Percentiles rank a stretch among this genome's conserved stretches.
phyloP scores from a whole-genome alignment of 1,284 basidiomycete genomes.

The Fomes fomentarius region DNA sequence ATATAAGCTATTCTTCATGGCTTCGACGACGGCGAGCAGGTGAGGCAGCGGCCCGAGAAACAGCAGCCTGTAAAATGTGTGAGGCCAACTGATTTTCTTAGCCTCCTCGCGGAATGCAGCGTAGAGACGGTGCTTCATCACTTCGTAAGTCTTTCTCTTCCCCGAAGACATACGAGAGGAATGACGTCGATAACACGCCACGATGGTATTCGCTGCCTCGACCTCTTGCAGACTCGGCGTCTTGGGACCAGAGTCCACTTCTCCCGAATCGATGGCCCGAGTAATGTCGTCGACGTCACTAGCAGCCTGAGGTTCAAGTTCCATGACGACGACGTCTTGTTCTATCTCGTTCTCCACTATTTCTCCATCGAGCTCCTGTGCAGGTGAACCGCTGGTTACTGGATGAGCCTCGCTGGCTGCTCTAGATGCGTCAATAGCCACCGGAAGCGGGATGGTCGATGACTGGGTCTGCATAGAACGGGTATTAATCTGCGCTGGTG shows the following conservation, averaged over 20 bases:
- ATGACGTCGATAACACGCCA: constrained; percentile 34
- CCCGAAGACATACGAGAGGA: constrained; percentile 17
- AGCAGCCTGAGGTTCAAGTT: too few species aligned
- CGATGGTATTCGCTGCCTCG: constrained; percentile 34
- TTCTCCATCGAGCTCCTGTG: neutral
- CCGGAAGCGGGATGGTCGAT: too few species aligned
- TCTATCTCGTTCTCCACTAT: constrained; percentile 8
- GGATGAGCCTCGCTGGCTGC: too few species aligned
- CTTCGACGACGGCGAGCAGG: constrained; percentile 48
- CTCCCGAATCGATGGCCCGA: constrained; percentile 28
- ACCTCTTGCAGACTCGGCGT: constrained; percentile 35
- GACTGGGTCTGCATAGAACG: too few species aligned
- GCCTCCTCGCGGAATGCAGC: constrained; percentile 36
- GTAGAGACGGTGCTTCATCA: constrained; percentile 14
- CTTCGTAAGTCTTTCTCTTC: constrained; percentile 2
- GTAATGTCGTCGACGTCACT: constrained; percentile 23
- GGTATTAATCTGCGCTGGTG: too few species aligned
- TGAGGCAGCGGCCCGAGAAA: constrained; percentile 56
- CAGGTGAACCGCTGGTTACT: too few species aligned
- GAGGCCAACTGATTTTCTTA: constrained; percentile 37
- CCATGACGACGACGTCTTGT: constrained; percentile 2
- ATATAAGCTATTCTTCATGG: constrained; percentile 31
- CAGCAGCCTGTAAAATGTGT: constrained; percentile 41
- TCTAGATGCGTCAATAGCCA: too few species aligned
- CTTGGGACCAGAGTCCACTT: constrained; percentile 15